phyloP scores from a whole-genome alignment of 192 early-diverging fungal species.

The Backusella mclennaniae region DNA sequence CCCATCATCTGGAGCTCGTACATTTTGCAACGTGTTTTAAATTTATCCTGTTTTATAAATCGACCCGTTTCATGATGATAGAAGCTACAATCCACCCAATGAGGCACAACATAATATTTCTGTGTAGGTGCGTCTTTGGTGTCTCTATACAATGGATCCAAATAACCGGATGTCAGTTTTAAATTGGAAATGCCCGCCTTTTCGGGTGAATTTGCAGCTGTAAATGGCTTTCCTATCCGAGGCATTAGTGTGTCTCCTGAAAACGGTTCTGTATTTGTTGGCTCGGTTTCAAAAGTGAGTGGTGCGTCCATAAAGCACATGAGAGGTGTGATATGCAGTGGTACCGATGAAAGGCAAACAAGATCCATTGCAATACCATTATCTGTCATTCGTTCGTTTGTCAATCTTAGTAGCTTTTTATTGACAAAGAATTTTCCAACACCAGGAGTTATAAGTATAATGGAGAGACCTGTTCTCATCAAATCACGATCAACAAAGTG shows the following conservation, averaged over 20 bases:
- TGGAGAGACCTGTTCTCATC: conserved; percentile 83
- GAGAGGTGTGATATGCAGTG: conserved; percentile 86
- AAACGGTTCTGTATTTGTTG: conserved; percentile 12
- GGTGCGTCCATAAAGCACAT: conserved; percentile 64
- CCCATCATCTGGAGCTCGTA: conserved; percentile 85
- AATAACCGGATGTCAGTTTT: conserved; percentile 10
- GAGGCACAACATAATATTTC: conserved; percentile 70
- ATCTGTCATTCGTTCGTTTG: conserved; percentile 92
- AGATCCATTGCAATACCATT: conserved; percentile 90
- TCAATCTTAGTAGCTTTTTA: conserved; percentile 83
- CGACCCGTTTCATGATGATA: conserved; percentile 57
- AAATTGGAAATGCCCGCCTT: conserved; percentile 10
- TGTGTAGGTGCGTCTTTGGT: conserved; percentile 29
- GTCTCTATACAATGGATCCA: conserved; percentile 56
- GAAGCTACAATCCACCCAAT: conserved; percentile 94
- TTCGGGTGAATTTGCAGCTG: conserved; percentile 21
- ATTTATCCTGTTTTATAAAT: conserved; percentile 51
- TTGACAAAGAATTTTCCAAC: conserved; percentile 88
- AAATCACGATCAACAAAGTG: conserved; percentile 96
- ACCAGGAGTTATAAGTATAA: conserved; percentile 87
- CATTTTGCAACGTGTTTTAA: conserved; percentile 76
- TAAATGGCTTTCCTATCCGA: conserved; percentile 5
- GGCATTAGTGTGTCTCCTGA: background rate
- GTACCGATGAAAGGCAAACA: conserved; percentile 84
- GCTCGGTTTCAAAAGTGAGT: background rate